phyloP scores from a whole-genome alignment of 2,329 filamentous ascomycete genomes.

The Phialemoniopsis sp. region DNA sequence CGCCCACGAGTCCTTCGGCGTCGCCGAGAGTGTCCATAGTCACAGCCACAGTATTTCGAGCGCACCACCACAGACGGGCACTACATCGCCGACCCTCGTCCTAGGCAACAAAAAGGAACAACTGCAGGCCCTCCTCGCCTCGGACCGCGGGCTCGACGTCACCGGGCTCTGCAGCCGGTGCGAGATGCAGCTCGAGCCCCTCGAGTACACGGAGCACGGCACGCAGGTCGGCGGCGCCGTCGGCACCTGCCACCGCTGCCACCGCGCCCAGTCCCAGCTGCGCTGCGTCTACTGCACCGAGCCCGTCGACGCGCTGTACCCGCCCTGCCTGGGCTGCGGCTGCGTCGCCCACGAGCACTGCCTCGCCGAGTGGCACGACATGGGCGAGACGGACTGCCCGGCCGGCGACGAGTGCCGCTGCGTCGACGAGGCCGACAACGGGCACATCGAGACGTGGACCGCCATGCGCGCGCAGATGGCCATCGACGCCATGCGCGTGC shows the following conservation, averaged over 20 bases:
- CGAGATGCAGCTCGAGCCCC: conserved; percentile 57
- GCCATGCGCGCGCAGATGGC: conserved; percentile 44
- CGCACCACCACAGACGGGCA: conserved; percentile 21
- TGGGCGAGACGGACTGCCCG: conserved; percentile 53
- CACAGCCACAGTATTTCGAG: conserved; percentile 24
- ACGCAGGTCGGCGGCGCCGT: conserved; percentile 40
- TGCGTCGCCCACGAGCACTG: conserved; percentile 59
- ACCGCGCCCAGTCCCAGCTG: conserved; percentile 50
- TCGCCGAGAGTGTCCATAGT: conserved; percentile 29
- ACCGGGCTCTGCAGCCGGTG: conserved; percentile 60
- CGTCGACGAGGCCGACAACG: conserved; percentile 49
- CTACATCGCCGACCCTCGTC: conserved; percentile 38
- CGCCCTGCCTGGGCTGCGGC: conserved; percentile 59
- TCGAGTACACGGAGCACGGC: conserved; percentile 38
- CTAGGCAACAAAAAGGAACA: conserved; percentile 46
- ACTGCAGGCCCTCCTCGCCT: conserved; percentile 43
- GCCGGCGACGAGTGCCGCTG: conserved; percentile 64
- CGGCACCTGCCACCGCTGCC: conserved; percentile 47
- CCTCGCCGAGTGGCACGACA: conserved; percentile 53
- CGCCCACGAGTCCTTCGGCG: conserved; percentile 26
- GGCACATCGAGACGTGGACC: conserved; percentile 58
- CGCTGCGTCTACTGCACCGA: conserved; percentile 60
- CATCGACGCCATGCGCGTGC: conserved; percentile 2
- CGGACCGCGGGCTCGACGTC: conserved; percentile 56
- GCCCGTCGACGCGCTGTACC: conserved; percentile 54